These are phyloP conservation scores for Naganishia randhawae DNA, from an alignment of 768 basidiomycete species.

Conservation along the genomic window DNA sequence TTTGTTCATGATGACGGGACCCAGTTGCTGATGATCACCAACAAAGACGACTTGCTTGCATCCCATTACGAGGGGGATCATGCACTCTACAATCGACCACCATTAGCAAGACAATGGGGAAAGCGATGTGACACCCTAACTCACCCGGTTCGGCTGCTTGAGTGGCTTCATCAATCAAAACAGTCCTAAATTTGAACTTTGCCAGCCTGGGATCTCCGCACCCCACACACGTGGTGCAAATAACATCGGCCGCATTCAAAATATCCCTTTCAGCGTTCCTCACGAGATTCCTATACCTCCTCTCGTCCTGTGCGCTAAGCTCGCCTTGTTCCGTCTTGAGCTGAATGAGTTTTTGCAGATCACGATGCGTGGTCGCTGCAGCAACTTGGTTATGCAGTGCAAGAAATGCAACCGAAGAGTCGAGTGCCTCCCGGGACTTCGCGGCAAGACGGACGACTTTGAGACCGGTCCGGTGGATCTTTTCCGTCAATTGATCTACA, in stretches of 20 bases:
- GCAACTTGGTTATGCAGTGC: conserved; percentile 96
- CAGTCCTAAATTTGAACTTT: conserved; percentile 97
- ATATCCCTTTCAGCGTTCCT: conserved; percentile 98
- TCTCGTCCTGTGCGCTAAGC: conserved; percentile 89
- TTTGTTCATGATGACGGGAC: conserved; percentile 99
- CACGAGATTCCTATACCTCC: conserved; percentile 95
- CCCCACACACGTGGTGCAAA: conserved; percentile 97
- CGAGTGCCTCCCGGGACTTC: conserved; percentile 95
- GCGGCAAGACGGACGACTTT: conserved; percentile 97
- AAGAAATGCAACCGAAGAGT: conserved; percentile 89
- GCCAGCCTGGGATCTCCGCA: conserved; percentile 92
- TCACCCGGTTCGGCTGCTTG: conserved; percentile 94
- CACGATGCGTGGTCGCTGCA: conserved; percentile 90
- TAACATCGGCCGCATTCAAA: conserved; percentile 87
- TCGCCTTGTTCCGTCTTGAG: conserved; percentile 97
- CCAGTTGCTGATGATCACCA: conserved; percentile 93
- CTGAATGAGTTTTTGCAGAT: conserved; percentile 96
- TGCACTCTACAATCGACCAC: conserved; percentile 69
- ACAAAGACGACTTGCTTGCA: conserved; percentile 98
- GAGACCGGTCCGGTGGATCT: conserved; percentile 96
- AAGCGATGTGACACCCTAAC: conserved; percentile 22
- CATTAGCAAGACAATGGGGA: background rate
- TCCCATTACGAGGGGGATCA: conserved; percentile 96
- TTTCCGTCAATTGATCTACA: conserved; percentile 97
- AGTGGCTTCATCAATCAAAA: conserved; percentile 96